Evolutionary conservation across 176 grass and related monocot genomes (phyloP), one percentile per base, ranked within the genome.

Genomic region (Paspalum notatum): DNA sequence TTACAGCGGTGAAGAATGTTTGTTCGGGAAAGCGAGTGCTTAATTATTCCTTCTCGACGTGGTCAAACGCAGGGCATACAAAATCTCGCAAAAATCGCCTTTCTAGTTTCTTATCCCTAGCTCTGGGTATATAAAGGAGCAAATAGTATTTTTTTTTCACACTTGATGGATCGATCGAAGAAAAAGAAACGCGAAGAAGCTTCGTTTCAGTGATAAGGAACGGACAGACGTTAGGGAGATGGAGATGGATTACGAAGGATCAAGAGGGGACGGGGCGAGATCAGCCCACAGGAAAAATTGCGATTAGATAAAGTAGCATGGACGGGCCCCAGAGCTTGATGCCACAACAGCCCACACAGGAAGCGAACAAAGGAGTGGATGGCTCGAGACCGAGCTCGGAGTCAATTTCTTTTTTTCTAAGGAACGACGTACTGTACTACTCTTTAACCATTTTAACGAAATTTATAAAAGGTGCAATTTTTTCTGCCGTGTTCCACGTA

Each of bases 1-100:
- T 85, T 83, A 83, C 79, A 88, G 66, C 66, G 49, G 54, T 40
- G 24, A 41, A 5, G 86, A 72, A 83, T 66, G 79, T 77, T 32
- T 13, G 79, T 77, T 32, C 9, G 63, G 9, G 13, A 44, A 57
- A 2, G 32, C 3, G 32, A 3, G 32, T 32, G 32, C 3, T 32
- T 6, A 7, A 4, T 41, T n/a, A 9, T 12, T 12, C 8, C 41
- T 82, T 24, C 37, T 84, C 52, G 76, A 84, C 81, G 76, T 6
- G 62, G 76, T 26, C 87, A 67, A 47, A 62, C 15, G 80, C 32
- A 8, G 32, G 25, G 25, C 62, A 50, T 7, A 7, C 16, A 7
- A 5, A 45, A 44, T 38, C 3, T 22, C 51, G 4, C 42, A 4
- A 2, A 43, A 60, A 26, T 60, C 56, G 56, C 56, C 12, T 59